Conservation (phyloP, 192 early-diverging fungal genomes). For the Linnemannia schmuckeri region DNA sequence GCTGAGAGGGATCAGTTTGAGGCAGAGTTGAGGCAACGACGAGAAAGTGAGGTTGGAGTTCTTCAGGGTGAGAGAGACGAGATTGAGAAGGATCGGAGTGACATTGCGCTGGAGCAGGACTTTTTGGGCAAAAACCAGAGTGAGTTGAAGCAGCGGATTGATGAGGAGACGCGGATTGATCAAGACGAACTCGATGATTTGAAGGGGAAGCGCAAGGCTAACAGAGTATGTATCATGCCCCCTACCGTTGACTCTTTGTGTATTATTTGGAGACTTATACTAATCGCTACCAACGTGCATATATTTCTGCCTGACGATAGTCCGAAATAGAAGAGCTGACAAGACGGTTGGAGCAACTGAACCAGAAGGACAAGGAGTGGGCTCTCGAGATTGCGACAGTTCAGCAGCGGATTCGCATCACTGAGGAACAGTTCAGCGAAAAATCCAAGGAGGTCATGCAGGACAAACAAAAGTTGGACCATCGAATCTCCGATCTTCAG, state of each 20-base stretch:
- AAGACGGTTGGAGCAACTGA: constrained; percentile 15
- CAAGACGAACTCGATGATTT: constrained; percentile 38
- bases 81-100: constrained; percentile 29
- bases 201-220: constrained; percentile 20
- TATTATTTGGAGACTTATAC: background rate
- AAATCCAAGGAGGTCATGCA: constrained; percentile 21
- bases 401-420: constrained; percentile 24
- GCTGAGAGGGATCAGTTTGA: constrained; percentile 13
- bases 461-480: constrained; percentile 35
- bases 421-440: constrained; percentile 32
- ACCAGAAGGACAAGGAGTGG: constrained; percentile 24
- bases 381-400: constrained; percentile 10
- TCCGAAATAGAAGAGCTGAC: constrained; percentile 36
- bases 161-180: constrained; percentile 36
- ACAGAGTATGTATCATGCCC: constrained; percentile 13
- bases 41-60: constrained; percentile 4
- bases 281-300: background rate
- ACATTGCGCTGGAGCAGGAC: constrained; percentile 26
- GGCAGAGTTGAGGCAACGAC: background rate
- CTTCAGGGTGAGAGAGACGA: constrained; percentile 21
- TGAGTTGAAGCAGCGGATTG: constrained; percentile 34
- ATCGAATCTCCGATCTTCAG: constrained; percentile 8
- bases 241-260: background rate
- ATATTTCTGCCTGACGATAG: background rate
- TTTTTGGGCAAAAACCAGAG: constrained; percentile 34